phyloP scores from a whole-genome alignment of 1,284 basidiomycete species.

The Austroboletus novae-zelandiae region DNA sequence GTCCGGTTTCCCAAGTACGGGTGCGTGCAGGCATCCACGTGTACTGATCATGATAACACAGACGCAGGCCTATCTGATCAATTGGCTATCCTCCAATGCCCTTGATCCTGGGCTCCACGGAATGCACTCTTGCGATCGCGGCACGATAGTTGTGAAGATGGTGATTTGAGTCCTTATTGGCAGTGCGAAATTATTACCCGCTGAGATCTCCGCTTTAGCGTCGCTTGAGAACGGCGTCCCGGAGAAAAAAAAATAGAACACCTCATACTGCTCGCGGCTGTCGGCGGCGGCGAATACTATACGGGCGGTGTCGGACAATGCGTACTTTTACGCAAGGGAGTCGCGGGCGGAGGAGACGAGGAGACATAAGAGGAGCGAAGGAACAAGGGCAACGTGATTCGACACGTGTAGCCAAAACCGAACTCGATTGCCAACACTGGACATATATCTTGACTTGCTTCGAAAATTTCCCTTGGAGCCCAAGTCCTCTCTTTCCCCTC shows the following conservation, averaged over 20 bases:
- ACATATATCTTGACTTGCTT: constrained; percentile 35
- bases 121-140: neutral
- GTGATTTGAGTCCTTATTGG: neutral
- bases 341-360: constrained; percentile 8
- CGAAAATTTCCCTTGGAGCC: constrained; percentile 36
- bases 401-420: constrained; percentile 39
- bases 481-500: constrained; percentile 24
- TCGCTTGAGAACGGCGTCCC: constrained; percentile 9
- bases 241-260: neutral
- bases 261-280: constrained; percentile 3
- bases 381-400: constrained; percentile 30
- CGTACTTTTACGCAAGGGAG: constrained; percentile 28
- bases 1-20: neutral
- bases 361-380: constrained; percentile 22
- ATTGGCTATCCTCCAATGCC: constrained; percentile 7
- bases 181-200: neutral
- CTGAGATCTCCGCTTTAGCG: constrained; percentile 1
- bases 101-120: constrained; percentile 20
- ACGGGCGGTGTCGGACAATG: constrained; percentile 7
- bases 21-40: constrained; percentile 22
- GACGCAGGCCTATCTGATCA: constrained; percentile 8
- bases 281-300: constrained; percentile 1
- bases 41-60: constrained; percentile 14
- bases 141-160: neutral
- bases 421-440: constrained; percentile 27